Conservation (phyloP, 2,329 filamentous ascomycete genomes). For the Diatrype stigma region DNA sequence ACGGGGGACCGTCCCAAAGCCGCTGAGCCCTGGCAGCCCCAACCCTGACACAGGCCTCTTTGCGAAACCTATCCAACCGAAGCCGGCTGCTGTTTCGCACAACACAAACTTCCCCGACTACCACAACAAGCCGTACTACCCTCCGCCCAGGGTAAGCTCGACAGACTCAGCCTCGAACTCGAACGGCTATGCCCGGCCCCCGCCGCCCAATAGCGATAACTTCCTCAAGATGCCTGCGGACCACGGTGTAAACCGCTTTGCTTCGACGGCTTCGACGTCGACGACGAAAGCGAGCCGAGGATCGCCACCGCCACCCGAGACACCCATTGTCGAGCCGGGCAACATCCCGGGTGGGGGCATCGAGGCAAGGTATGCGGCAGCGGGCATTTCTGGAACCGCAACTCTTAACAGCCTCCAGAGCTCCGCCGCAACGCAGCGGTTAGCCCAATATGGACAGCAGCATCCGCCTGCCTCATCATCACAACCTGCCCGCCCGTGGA, state of each 20-base stretch:
- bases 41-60: slow-evolving; percentile 75
- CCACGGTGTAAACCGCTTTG: slow-evolving; percentile 56
- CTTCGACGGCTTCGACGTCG: slow-evolving; percentile 85
- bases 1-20: slow-evolving; percentile 75
- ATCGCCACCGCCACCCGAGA: slow-evolving; percentile 92
- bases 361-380: slow-evolving; percentile 85
- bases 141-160: slow-evolving; percentile 45
- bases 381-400: slow-evolving; percentile 81
- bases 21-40: slow-evolving; percentile 76
- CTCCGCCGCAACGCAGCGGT: slow-evolving; percentile 74
- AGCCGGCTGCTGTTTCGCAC: slow-evolving; percentile 34
- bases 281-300: slow-evolving; percentile 89
- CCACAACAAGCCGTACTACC: slow-evolving; percentile 57
- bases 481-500: slow-evolving; percentile 71
- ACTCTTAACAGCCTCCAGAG: slow-evolving; percentile 78
- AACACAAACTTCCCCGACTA: slow-evolving; percentile 44
- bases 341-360: slow-evolving; percentile 74
- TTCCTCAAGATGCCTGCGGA: slow-evolving; percentile 38
- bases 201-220: slow-evolving; percentile 23
- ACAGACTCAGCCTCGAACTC: slow-evolving; percentile 26
- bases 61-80: slow-evolving; percentile 54
- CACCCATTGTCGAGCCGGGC: slow-evolving; percentile 72
- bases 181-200: slow-evolving; percentile 28
- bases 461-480: slow-evolving; percentile 42
- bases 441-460: slow-evolving; percentile 67